These are phyloP conservation scores for Rhizopus sp. DNA, from an alignment of 371 early-diverging fungal genomes.

Conservation along the genomic window DNA sequence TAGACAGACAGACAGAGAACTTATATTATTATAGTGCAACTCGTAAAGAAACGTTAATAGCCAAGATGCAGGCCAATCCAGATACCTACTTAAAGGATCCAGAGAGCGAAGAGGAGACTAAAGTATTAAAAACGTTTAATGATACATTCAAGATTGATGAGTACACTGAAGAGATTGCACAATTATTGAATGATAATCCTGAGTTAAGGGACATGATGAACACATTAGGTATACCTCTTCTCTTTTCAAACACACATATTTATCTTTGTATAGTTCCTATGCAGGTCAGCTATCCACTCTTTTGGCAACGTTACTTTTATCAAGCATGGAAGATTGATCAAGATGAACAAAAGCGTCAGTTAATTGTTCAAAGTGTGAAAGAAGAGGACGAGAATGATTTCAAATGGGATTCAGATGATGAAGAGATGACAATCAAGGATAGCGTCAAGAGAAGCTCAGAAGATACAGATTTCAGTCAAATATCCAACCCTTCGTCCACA, in stretches of 20 bases:
- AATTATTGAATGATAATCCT: conserved; percentile 36
- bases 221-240: conserved; percentile 24
- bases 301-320: conserved; percentile 55
- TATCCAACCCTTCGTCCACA: conserved; percentile 25
- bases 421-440: conserved; percentile 26
- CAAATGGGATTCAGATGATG: conserved; percentile 55
- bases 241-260: neutral
- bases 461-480: conserved; percentile 31
- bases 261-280: conserved; percentile 39
- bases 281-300: conserved; percentile 43
- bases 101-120: conserved; percentile 23
- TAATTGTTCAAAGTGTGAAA: conserved; percentile 41
- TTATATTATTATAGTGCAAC: conserved; percentile 30
- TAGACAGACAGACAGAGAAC: neutral
- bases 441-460: conserved; percentile 19
- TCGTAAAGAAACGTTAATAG: conserved; percentile 44
- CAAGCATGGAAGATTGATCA: conserved; percentile 48
- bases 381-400: conserved; percentile 45
- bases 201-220: conserved; percentile 49
- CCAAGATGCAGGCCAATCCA: conserved; percentile 40
- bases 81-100: conserved; percentile 37
- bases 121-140: conserved; percentile 34
- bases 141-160: conserved; percentile 40
- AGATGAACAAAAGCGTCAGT: conserved; percentile 47
- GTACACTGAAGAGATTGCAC: conserved; percentile 47